These are phyloP conservation scores for Fragaria vesca DNA, from an alignment of 306 rosid genomes.

Conservation along the genomic window DNA sequence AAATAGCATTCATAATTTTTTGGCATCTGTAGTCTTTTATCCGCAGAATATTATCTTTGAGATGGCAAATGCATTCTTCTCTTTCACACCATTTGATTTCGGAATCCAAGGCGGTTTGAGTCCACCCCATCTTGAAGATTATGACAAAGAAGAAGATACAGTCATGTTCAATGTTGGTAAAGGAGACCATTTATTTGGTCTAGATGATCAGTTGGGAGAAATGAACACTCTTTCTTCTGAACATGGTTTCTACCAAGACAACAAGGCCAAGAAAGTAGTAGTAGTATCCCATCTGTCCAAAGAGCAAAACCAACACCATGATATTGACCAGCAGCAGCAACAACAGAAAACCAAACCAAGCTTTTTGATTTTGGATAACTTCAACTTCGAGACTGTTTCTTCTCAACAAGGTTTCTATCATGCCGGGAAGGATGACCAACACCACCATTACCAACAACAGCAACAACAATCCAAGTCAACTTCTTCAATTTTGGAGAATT, in stretches of 20 bases:
- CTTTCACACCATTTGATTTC: constrained; percentile 37
- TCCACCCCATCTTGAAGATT: constrained; percentile 28
- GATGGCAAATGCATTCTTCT: constrained; percentile 39
- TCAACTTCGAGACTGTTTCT: constrained; percentile 29
- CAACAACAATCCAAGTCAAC: constrained; percentile 28
- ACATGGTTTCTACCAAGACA: constrained; percentile 14
- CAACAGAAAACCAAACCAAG: constrained; percentile 30
- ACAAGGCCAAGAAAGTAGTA: constrained; percentile 5
- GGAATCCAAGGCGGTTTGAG: constrained; percentile 28
- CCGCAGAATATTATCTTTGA: not conserved
- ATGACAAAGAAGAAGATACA: constrained; percentile 12
- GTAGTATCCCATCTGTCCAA: constrained; percentile 13
- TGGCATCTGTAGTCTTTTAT: not conserved
- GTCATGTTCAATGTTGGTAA: constrained; percentile 9
- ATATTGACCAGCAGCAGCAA: constrained; percentile 11
- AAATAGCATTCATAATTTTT: not conserved
- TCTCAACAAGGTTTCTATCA: constrained; percentile 4
- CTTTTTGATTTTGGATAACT: constrained; percentile 31
- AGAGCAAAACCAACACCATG: constrained; percentile 18
- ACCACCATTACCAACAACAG: constrained; percentile 17
- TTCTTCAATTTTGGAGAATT: constrained; percentile 28
- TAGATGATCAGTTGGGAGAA: constrained; percentile 25
- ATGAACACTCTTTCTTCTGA: constrained; percentile 21
- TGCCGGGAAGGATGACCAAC: constrained; percentile 20
- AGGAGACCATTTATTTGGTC: constrained; percentile 18